Evolutionary conservation across 352 stramenopile species (phyloP).

Genomic region (Pythium folliculosum): DNA sequence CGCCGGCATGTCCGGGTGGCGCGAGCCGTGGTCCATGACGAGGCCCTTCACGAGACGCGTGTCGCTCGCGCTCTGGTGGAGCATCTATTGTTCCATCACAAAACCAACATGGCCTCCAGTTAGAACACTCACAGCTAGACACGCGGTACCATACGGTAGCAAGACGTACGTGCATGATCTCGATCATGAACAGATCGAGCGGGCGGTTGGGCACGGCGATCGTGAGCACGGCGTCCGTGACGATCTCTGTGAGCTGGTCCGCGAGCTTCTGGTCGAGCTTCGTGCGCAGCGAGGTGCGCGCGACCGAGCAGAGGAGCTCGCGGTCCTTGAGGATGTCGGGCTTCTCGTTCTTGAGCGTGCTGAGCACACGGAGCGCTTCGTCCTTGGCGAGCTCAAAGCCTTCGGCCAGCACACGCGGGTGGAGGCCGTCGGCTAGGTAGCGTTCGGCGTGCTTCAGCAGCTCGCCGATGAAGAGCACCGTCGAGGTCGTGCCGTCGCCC

Average conservation of each 20-base stretch:
- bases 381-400: slow-evolving; percentile 98
- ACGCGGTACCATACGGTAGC: not conserved
- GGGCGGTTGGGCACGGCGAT: slow-evolving; percentile 86
- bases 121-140: not conserved
- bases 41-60: slow-evolving; percentile 94
- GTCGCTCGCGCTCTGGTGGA: slow-evolving; percentile 95
- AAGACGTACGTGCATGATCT: slow-evolving; percentile 96
- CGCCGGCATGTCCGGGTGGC: slow-evolving; percentile 99
- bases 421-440: slow-evolving; percentile 95
- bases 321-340: slow-evolving; percentile 91
- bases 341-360: slow-evolving; percentile 88
- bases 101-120: not conserved
- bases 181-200: slow-evolving; percentile 99
- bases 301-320: slow-evolving; percentile 94
- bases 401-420: slow-evolving; percentile 97
- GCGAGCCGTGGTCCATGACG: slow-evolving; percentile 98
- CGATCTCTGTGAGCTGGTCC: slow-evolving; percentile 94
- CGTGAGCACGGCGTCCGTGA: slow-evolving; percentile 96
- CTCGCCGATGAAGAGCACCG: slow-evolving; percentile 98
- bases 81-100: slow-evolving; percentile 76
- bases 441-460: slow-evolving; percentile 98
- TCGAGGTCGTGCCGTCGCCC: slow-evolving; percentile 98
- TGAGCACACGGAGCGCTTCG: slow-evolving; percentile 93
- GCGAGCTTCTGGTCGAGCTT: slow-evolving; percentile 96
- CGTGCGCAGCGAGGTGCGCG: slow-evolving; percentile 96